These are phyloP conservation scores for Colletotrichum brevisporum DNA, from an alignment of 2,329 filamentous ascomycete species.

Conservation along the genomic window DNA sequence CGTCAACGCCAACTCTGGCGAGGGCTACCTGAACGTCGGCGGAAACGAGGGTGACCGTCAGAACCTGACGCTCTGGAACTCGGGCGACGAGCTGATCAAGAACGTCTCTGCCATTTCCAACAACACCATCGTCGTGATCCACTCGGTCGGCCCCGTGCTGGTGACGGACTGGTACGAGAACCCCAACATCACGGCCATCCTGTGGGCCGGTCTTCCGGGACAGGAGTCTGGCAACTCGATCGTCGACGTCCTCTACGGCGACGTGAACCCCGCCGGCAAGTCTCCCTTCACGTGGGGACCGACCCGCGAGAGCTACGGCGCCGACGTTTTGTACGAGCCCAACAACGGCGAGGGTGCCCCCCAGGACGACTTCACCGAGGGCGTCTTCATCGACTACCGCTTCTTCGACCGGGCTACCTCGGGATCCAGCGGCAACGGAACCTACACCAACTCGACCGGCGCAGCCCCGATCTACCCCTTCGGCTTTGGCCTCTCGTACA, in stretches of 20 bases:
- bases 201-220: constrained; percentile 86
- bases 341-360: constrained; percentile 78
- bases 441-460: constrained; percentile 19
- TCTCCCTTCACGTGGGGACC: constrained; percentile 86
- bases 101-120: constrained; percentile 83
- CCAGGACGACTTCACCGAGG: constrained; percentile 82
- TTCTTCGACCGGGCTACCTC: constrained; percentile 75
- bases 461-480: constrained; percentile 83
- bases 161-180: constrained; percentile 81
- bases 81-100: constrained; percentile 84
- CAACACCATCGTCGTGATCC: constrained; percentile 94
- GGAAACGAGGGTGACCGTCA: constrained; percentile 90
- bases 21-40: constrained; percentile 87
- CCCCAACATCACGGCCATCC: constrained; percentile 85
- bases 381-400: constrained; percentile 86
- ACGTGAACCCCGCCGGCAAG: constrained; percentile 81
- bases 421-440: constrained; percentile 46
- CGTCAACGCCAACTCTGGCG: constrained; percentile 88
- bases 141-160: constrained; percentile 85
- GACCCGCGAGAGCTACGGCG: constrained; percentile 76
- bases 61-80: constrained; percentile 91
- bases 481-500: constrained; percentile 85
- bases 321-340: constrained; percentile 75
- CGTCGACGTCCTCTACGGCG: constrained; percentile 86
- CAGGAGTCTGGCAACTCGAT: constrained; percentile 87